Base-by-base conservation (phyloP, 2,329 filamentous ascomycete species). In the Trichoderma lentiforme region DNA sequence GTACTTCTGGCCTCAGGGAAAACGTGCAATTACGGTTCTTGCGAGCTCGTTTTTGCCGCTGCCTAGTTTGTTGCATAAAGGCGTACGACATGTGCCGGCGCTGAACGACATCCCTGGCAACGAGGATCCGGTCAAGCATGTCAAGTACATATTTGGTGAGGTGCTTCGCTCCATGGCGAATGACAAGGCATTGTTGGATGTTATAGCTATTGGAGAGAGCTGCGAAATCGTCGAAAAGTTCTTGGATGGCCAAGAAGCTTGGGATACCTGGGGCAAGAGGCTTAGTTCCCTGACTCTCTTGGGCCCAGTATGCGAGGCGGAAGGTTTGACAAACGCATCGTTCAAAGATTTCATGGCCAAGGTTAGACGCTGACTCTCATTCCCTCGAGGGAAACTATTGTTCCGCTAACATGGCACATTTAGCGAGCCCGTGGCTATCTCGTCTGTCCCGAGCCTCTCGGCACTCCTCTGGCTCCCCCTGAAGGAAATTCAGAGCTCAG, bases 181-280 rank as follows among this genome's bases (percentile, higher is more conserved):
- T 0, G 71, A 82, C 0, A 79, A 85, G 1, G 88, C 89, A 0
- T 86, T 85, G 58, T 77, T 97, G 24, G 90, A 94, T 77, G 79
- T 97, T 36, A 84, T 97, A 62, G 93, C 88, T 1, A 82, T 96
- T 18, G 90, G 91, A 2, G 89, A 92, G 70, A 90, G 90, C 4
- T 90, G 89, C 0, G 85, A 90, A 36, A 82, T 85, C 2, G 83
- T 89, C 0, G 80, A 91, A 32, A 77, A 81, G 15, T 91, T 92
- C 73, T 83, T 96, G 11, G 85, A 90, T 43, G 75, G 85, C 3
- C 78, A 87, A 11, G 84, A 83, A 79, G 86, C 83, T 78, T 91
- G 87, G 85, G 72, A 74, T 3, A 77, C 70, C 21, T 84, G 86
- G 81, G 82, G 82, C 1, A 60, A 63, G 0, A 82, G 82, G 26